Evolutionary conservation across 2,329 filamentous ascomycete species (phyloP).

Genomic region (Cercospora sp.): DNA sequence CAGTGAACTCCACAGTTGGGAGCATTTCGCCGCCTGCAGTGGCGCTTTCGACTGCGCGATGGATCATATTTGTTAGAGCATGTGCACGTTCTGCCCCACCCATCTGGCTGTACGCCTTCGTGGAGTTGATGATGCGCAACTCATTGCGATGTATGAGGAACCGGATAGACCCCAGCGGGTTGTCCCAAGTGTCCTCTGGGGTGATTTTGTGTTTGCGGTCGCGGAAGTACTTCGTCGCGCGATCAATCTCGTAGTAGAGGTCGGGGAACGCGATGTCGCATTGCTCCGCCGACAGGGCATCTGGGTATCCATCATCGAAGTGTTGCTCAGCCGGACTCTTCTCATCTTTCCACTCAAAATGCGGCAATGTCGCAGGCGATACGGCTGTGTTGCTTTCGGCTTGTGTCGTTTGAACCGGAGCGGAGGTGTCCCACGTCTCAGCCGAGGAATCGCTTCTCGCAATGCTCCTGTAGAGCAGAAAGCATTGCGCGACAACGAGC

Average conservation of each 20-base stretch:
- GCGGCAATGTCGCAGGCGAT: neutral
- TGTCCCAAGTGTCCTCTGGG: constrained; percentile 22
- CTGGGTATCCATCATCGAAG: constrained; percentile 4
- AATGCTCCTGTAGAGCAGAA: constrained; percentile 3
- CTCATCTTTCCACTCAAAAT: neutral
- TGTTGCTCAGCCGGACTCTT: neutral
- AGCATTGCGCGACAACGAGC: constrained; percentile 1
- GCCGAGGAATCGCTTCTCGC: constrained; percentile 4
- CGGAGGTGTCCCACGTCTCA: neutral
- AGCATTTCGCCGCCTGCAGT: constrained; percentile 41
- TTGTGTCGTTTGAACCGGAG: neutral
- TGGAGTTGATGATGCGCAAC: constrained; percentile 30
- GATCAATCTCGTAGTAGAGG: constrained; percentile 35
- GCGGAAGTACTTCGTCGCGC: constrained; percentile 30
- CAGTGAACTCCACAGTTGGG: constrained; percentile 52
- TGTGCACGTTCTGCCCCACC: constrained; percentile 26
- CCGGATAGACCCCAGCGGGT: constrained; percentile 27
- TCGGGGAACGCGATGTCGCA: constrained; percentile 34
- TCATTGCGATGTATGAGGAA: constrained; percentile 34
- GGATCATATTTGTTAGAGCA: constrained; percentile 47
- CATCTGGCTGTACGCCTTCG: constrained; percentile 26
- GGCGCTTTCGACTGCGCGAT: constrained; percentile 47
- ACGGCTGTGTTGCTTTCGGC: neutral
- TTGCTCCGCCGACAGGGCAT: constrained; percentile 19
- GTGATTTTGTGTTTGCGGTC: constrained; percentile 25